Evolutionary conservation across 78 protist species (phyloP).

Genomic region (Chrysochromulina parva): DNA sequence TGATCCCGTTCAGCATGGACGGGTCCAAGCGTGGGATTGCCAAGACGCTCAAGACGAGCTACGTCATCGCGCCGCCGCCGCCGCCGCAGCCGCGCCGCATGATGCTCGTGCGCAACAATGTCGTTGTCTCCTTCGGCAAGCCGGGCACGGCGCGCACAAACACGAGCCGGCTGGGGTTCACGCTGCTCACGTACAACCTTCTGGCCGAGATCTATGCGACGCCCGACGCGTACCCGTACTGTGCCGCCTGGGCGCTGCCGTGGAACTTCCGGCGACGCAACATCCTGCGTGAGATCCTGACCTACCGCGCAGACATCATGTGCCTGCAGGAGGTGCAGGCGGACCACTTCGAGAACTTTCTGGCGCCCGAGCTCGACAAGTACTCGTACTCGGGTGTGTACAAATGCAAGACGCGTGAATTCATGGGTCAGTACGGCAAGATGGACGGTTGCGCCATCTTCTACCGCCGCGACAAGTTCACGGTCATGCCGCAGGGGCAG

Average conservation of each 20-base stretch:
- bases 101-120: slow-evolving; percentile 4
- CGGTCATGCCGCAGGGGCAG: not conserved
- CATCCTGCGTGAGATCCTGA: not conserved
- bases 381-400: not conserved
- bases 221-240: slow-evolving; percentile 18
- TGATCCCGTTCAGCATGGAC: not conserved
- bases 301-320: not conserved
- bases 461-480: slow-evolving; percentile 22
- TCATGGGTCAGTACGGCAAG: slow-evolving; percentile 32
- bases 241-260: slow-evolving; percentile 19
- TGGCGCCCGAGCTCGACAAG: slow-evolving; percentile 11
- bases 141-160: not conserved
- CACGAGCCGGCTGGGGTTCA: slow-evolving; percentile 8
- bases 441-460: slow-evolving; percentile 20
- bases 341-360: slow-evolving; percentile 17
- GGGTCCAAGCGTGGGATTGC: not conserved
- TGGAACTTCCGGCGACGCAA: slow-evolving; percentile 19
- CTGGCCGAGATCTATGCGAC: slow-evolving; percentile 13
- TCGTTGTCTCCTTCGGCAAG: slow-evolving; percentile 13
- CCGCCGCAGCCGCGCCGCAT: slow-evolving; percentile 20
- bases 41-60: not conserved
- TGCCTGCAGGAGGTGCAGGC: slow-evolving; percentile 39
- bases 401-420: slow-evolving; percentile 34
- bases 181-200: not conserved
- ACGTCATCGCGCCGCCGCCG: slow-evolving; percentile 28